phyloP scores from a whole-genome alignment of 768 basidiomycete species.

The Cyclocybe aegerita region DNA sequence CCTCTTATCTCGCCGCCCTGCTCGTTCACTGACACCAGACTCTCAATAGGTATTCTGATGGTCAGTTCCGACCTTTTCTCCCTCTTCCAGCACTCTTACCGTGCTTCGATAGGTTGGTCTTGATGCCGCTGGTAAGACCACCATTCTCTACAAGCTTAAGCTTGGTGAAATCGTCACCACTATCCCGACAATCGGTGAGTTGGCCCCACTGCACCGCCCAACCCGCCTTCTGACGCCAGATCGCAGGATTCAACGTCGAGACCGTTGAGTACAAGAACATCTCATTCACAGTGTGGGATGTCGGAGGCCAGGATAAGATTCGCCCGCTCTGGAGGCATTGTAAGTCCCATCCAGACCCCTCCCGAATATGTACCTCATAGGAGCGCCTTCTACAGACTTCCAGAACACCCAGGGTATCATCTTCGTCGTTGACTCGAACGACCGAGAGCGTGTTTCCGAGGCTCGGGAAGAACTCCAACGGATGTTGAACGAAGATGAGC shows the following conservation, averaged over 20 bases:
- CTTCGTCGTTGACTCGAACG: conserved; percentile 99
- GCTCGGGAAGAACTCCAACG: conserved; percentile 98
- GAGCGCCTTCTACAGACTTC: conserved; percentile 71
- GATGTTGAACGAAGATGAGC: conserved; percentile 99
- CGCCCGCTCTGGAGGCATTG: conserved; percentile 99
- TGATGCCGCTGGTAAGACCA: conserved; percentile 98
- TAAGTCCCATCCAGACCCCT: conserved; percentile 43
- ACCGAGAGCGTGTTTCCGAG: conserved; percentile 98
- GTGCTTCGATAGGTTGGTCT: conserved; percentile 78
- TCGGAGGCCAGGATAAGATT: conserved; percentile 99
- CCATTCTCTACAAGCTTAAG: conserved; percentile 99
- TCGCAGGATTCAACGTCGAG: conserved; percentile 97
- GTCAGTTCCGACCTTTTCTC: conserved; percentile 38
- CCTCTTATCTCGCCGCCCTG: conserved; percentile 23
- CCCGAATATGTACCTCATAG: conserved; percentile 15
- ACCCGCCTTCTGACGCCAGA: conserved; percentile 18
- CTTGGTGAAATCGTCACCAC: conserved; percentile 99
- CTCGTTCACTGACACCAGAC: conserved; percentile 28
- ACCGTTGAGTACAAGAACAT: conserved; percentile 99
- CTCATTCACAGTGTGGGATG: conserved; percentile 99
- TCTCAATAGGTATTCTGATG: conserved; percentile 89
- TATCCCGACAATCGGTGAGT: conserved; percentile 97
- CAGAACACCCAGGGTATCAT: conserved; percentile 99
- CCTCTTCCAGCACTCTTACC: conserved; percentile 12
- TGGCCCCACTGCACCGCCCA: conserved; percentile 9